Evolutionary conservation across 345 rosid genomes (phyloP).

Genomic region (Populus tremula): DNA sequence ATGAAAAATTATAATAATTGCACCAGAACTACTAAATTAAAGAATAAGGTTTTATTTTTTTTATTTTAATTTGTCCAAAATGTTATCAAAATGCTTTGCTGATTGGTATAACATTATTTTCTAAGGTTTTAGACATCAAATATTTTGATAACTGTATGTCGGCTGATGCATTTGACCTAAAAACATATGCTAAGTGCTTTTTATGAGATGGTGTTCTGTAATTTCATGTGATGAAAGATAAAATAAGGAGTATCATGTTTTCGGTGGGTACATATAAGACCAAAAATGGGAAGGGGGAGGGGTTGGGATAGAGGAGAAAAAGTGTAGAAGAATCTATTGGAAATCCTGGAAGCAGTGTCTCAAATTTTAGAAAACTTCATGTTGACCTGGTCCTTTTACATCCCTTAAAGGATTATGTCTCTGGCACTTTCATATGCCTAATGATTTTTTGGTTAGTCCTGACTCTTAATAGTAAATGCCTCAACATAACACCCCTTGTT

Average conservation of each 20-base stretch:
- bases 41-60: not conserved
- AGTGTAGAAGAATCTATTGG: not conserved
- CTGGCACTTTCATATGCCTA: too few relatives aligned
- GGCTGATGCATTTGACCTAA: not conserved
- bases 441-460: too few relatives aligned
- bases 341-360: not conserved
- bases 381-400: too few relatives aligned
- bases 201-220: not conserved
- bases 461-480: too few relatives aligned
- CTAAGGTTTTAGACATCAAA: not conserved
- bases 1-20: not conserved
- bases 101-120: not conserved
- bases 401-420: too few relatives aligned
- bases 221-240: not conserved
- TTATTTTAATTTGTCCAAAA: not conserved
- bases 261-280: not conserved
- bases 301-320: not conserved
- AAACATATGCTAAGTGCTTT: not conserved
- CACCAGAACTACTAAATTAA: not conserved
- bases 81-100: not conserved
- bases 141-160: not conserved
- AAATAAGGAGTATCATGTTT: not conserved
- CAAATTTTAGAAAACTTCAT: too few relatives aligned
- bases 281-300: not conserved
- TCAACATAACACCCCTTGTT: too few relatives aligned